A percentile compares a stretch with the other conserved stretches of the same genome.
Conservation (phyloP, 495 filamentous ascomycete genomes). For the Penicillium chermesinum region DNA sequence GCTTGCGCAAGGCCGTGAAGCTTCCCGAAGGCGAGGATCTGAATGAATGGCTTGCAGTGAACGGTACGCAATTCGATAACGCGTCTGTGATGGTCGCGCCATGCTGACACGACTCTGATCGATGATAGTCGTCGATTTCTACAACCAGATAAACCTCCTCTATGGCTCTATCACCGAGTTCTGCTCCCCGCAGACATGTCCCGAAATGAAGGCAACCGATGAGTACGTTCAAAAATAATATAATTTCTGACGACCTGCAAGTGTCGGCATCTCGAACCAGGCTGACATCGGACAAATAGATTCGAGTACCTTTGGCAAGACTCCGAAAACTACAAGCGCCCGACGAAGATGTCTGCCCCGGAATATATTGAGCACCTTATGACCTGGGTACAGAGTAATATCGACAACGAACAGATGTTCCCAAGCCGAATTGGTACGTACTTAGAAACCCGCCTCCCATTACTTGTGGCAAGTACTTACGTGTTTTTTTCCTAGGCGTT, state of each 20-base stretch:
- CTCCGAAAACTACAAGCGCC: constrained; percentile 82
- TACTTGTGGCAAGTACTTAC: constrained; percentile 3
- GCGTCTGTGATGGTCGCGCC: background rate
- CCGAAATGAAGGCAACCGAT: constrained; percentile 99
- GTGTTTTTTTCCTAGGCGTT: constrained; percentile 54
- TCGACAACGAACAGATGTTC: constrained; percentile 93
- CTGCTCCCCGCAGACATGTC: constrained; percentile 93
- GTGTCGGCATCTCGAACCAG: background rate
- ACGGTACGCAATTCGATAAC: constrained; percentile 51
- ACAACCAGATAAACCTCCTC: constrained; percentile 98
- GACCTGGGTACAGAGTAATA: constrained; percentile 90
- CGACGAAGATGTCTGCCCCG: constrained; percentile 96
- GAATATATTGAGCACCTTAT: constrained; percentile 97
- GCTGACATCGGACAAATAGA: constrained; percentile 33
- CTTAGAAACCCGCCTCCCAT: background rate
- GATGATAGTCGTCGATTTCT: constrained; percentile 88
- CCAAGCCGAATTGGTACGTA: constrained; percentile 78
- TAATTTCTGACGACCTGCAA: background rate
- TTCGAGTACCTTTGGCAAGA: constrained; percentile 99
- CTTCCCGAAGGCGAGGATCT: constrained; percentile 94
- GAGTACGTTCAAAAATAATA: constrained; percentile 54
- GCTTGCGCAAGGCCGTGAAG: constrained; percentile 92
- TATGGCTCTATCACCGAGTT: constrained; percentile 99
- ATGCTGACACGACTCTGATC: constrained; percentile 5
- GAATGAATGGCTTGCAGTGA: constrained; percentile 97